A percentile compares a stretch with the other conserved stretches of the same genome.
Evolutionary conservation across 2,329 filamentous ascomycete species (phyloP).

Genomic region (Fusarium sublunatum): DNA sequence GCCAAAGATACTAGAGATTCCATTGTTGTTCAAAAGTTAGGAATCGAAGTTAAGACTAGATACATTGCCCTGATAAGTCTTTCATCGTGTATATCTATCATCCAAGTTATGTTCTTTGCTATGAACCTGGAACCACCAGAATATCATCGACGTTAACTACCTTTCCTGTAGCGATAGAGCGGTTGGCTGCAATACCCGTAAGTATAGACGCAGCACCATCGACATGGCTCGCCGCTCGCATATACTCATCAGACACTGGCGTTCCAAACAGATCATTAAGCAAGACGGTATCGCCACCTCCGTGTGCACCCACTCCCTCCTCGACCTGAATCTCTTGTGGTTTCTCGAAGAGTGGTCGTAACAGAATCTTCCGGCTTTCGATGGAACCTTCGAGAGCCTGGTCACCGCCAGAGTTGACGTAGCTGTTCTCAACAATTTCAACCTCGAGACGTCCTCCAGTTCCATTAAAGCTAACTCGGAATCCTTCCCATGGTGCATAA

Average conservation of each 20-base stretch:
- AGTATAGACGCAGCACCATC: constrained; percentile 69
- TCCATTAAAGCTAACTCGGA: constrained; percentile 68
- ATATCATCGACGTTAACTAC: constrained; percentile 67
- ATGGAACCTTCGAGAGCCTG: constrained; percentile 65
- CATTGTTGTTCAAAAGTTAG: no score
- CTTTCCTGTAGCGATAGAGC: constrained; percentile 66
- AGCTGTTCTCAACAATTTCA: constrained; percentile 71
- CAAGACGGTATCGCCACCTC: constrained; percentile 68
- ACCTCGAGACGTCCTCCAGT: constrained; percentile 69
- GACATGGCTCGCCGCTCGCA: constrained; percentile 66
- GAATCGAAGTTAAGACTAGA: neutral
- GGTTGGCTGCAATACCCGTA: constrained; percentile 69
- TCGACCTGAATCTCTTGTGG: constrained; percentile 65
- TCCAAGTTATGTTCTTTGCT: neutral
- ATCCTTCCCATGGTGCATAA: constrained; percentile 72
- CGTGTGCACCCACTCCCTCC: constrained; percentile 66
- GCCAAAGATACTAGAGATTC: no score
- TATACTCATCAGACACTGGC: constrained; percentile 62
- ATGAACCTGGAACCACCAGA: constrained; percentile 42
- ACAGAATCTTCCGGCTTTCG: constrained; percentile 60
- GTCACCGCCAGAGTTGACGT: constrained; percentile 70
- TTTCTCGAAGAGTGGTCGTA: constrained; percentile 67
- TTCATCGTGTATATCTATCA: neutral
- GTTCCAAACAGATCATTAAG: constrained; percentile 69
- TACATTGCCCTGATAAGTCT: neutral